These are phyloP conservation scores for Yarrowia osloensis DNA, from an alignment of 805 yeast species.

Conservation along the genomic window DNA sequence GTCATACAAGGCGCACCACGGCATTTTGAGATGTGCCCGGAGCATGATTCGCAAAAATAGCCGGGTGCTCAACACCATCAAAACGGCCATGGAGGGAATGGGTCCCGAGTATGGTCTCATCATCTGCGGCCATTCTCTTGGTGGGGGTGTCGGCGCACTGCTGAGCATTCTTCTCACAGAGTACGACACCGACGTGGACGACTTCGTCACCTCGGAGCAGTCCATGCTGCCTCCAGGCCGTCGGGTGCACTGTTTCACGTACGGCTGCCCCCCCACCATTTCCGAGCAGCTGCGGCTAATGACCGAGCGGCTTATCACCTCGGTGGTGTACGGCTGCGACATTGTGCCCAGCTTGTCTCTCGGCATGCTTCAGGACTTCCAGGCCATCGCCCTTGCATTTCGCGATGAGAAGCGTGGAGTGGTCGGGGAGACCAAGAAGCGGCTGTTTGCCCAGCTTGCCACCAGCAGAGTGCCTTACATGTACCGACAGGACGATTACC, in stretches of 20 bases:
- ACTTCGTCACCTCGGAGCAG: slow-evolving; percentile 36
- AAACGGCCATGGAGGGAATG: slow-evolving; percentile 37
- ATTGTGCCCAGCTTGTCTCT: slow-evolving; percentile 43
- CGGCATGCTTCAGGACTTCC: slow-evolving; percentile 41
- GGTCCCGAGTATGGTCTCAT: slow-evolving; percentile 42
- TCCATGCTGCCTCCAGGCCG: slow-evolving; percentile 39
- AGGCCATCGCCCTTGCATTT: slow-evolving; percentile 39
- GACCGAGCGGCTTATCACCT: slow-evolving; percentile 38
- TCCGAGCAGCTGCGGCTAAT: slow-evolving; percentile 37
- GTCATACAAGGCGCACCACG: slow-evolving; percentile 40
- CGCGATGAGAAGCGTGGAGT: slow-evolving; percentile 38
- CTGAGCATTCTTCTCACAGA: slow-evolving; percentile 39
- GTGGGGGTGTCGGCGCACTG: slow-evolving; percentile 43
- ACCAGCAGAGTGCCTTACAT: slow-evolving; percentile 30
- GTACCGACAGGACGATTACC: slow-evolving; percentile 38
- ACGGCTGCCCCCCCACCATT: slow-evolving; percentile 43
- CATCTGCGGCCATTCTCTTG: slow-evolving; percentile 43
- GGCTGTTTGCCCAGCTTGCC: slow-evolving; percentile 39
- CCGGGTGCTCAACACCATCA: slow-evolving; percentile 39
- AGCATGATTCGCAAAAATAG: slow-evolving; percentile 35
- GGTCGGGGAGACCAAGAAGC: slow-evolving; percentile 37
- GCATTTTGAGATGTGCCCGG: slow-evolving; percentile 41
- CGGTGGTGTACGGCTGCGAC: slow-evolving; percentile 42
- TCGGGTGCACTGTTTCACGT: slow-evolving; percentile 40
- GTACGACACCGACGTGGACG: slow-evolving; percentile 26